phyloP scores from a whole-genome alignment of 306 rosid genomes.

The Begonia masoniana region DNA sequence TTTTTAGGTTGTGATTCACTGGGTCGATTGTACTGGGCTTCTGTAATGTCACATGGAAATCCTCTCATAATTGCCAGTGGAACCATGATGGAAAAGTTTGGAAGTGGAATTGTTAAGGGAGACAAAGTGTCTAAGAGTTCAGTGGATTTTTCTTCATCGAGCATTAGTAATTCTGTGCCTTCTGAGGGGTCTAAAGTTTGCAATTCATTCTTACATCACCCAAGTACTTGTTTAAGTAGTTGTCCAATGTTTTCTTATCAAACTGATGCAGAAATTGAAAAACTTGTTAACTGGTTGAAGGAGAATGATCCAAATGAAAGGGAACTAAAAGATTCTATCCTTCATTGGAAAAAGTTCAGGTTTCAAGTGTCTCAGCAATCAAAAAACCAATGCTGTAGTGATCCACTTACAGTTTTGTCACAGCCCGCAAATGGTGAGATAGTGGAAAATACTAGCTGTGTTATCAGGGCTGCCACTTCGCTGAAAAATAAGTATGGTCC shows the following conservation, averaged over 20 bases:
- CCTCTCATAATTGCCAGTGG: slow-evolving; percentile 54
- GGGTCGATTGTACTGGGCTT: slow-evolving; percentile 77
- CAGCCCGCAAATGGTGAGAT: slow-evolving; percentile 25
- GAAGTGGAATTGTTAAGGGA: slow-evolving; percentile 7
- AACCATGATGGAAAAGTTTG: slow-evolving; percentile 22
- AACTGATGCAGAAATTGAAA: slow-evolving; percentile 56
- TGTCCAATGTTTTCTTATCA: slow-evolving; percentile 63
- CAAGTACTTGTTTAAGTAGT: slow-evolving; percentile 17
- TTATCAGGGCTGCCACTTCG: slow-evolving; percentile 53
- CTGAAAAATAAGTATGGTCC: slow-evolving; percentile 70
- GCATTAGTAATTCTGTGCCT: slow-evolving; percentile 14
- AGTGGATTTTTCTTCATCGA: slow-evolving; percentile 24
- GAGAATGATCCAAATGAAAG: slow-evolving; percentile 56
- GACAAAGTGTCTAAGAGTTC: slow-evolving; percentile 22
- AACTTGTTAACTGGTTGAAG: slow-evolving; percentile 59
- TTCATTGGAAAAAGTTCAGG: slow-evolving; percentile 54
- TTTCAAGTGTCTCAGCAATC: slow-evolving; percentile 29
- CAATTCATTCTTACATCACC: slow-evolving; percentile 23
- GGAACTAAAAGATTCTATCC: slow-evolving; percentile 70
- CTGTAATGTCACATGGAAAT: slow-evolving; percentile 33
- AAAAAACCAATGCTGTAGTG: slow-evolving; percentile 28
- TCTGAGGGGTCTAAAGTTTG: slow-evolving; percentile 27
- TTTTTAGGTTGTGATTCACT: slow-evolving; percentile 67
- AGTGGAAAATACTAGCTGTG: slow-evolving; percentile 29
- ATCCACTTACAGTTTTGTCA: slow-evolving; percentile 21